Evolutionary conservation across 768 basidiomycete species (phyloP), one percentile per base, ranked within the genome.

Genomic region (Phylloporus arenicola): DNA sequence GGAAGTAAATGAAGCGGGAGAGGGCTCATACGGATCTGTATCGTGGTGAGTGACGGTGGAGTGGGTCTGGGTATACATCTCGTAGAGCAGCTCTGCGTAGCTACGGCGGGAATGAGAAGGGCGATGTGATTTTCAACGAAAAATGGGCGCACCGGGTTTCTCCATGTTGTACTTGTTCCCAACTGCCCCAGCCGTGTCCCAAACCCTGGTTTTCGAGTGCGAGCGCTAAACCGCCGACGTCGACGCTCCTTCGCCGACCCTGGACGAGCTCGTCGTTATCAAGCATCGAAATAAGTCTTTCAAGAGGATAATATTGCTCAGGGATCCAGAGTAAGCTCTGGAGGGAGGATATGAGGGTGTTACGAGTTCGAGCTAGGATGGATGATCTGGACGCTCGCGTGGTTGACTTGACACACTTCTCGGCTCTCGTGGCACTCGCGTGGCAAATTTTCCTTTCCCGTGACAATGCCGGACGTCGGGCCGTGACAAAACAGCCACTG

Each of bases 181-280:
- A 73, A 38, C 80, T 75, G 35, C 82, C 76, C 86, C 88, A 86
- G 33, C 86, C 86, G 60, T 81, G 79, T 24, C 88, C 85, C 52
- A 79, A 72, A 38, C 79, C 80, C 42, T 67, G 72, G 56, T 79
- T 80, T 50, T 71, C 74, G 44, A 88, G 79, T 1, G 92, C 91
- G 43, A 92, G 83, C 50, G 84, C 82, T 51, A 97, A 77, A 29
- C 92, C 93, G 12, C 93, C 93, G 38, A 90, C 78, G 68, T 97
- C 93, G 49, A 93, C 91, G 64, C 88, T 92, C 42, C 88, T 74
- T 47, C 92, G 75, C 51, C 80, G 70, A 33, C 62, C 68, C 39
- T 65, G 63, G 42, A 51, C 43, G 27, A 47, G 57, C 31, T 67
- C 68, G 45, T 68, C 65, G 47, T 55, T 64, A 43, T 57, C 57